Evolutionary conservation across 192 early-diverging fungal genomes (phyloP).

Genomic region (Pilaira anomala): DNA sequence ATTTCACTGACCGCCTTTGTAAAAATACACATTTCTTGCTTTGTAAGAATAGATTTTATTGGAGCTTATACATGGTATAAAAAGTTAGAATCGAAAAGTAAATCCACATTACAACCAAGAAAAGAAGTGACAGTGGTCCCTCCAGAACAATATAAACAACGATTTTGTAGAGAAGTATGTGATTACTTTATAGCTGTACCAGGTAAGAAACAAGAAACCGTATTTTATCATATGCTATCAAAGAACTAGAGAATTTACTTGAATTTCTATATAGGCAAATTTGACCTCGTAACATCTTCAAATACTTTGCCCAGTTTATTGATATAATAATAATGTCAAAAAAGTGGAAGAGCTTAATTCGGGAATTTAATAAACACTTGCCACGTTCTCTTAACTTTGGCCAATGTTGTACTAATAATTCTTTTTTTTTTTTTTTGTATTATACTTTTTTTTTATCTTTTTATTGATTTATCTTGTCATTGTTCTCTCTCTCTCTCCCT

Average conservation of each 20-base stretch:
- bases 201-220: slow-evolving; percentile 42
- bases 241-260: background rate
- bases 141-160: slow-evolving; percentile 87
- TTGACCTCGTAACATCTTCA: background rate
- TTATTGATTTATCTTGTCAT: too few relatives aligned
- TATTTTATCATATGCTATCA: background rate
- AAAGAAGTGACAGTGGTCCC: slow-evolving; percentile 91
- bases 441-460: too few relatives aligned
- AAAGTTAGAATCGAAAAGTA: slow-evolving; percentile 78
- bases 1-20: too few relatives aligned
- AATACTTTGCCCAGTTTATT: slow-evolving; percentile 7
- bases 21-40: too few relatives aligned
- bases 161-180: slow-evolving; percentile 89
- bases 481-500: too few relatives aligned
- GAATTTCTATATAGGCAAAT: slow-evolving; percentile 7
- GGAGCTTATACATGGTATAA: slow-evolving; percentile 98
- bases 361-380: background rate
- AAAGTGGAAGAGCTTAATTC: background rate
- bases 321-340: background rate
- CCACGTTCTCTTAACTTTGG: slow-evolving; percentile 16
- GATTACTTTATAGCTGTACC: slow-evolving; percentile 84
- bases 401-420: slow-evolving; percentile 12
- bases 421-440: too few relatives aligned
- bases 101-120: slow-evolving; percentile 63
- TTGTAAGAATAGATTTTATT: slow-evolving; percentile 74